Percentiles rank a stretch among this genome's conserved stretches.
phyloP scores from a whole-genome alignment of 1,284 basidiomycete species.

The Malassezia japonica region DNA sequence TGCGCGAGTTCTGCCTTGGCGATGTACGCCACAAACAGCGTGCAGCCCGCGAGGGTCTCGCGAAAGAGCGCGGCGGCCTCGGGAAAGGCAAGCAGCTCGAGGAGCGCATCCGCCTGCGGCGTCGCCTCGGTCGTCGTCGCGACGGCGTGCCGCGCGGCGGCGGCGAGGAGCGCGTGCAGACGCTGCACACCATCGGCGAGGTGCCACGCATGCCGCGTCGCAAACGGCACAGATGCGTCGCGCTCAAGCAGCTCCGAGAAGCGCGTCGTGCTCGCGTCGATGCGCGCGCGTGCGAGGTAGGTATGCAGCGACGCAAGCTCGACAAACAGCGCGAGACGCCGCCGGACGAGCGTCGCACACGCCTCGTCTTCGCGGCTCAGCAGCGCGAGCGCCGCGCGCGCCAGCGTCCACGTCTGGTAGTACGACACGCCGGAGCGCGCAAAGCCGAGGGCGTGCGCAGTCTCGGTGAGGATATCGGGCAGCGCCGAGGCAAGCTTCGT shows the following conservation, averaged over 20 bases:
- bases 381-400: not conserved
- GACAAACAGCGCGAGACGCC: not conserved
- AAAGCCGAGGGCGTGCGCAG: not conserved
- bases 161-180: not conserved
- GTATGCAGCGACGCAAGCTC: not conserved
- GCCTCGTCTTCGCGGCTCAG: too few species aligned
- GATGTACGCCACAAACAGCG: not conserved
- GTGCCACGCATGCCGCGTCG: not conserved
- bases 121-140: not conserved
- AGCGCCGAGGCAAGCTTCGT: not conserved
- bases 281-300: conserved; percentile 2
- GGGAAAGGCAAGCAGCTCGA: conserved; percentile 1
- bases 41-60: conserved; percentile 4
- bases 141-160: not conserved
- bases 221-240: not conserved
- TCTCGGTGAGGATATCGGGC: not conserved
- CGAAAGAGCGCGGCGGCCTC: not conserved
- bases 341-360: too few species aligned
- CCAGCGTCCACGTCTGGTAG: not conserved
- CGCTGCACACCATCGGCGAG: not conserved
- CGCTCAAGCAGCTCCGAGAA: not conserved
- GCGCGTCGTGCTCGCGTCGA: not conserved
- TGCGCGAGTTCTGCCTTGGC: not conserved
- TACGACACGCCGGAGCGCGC: too few species aligned
- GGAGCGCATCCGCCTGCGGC: not conserved